Percentiles rank a stretch among this genome's conserved stretches.
Evolutionary conservation across 169 alveolate species (phyloP).

Genomic region (Plasmodium gonderi): DNA sequence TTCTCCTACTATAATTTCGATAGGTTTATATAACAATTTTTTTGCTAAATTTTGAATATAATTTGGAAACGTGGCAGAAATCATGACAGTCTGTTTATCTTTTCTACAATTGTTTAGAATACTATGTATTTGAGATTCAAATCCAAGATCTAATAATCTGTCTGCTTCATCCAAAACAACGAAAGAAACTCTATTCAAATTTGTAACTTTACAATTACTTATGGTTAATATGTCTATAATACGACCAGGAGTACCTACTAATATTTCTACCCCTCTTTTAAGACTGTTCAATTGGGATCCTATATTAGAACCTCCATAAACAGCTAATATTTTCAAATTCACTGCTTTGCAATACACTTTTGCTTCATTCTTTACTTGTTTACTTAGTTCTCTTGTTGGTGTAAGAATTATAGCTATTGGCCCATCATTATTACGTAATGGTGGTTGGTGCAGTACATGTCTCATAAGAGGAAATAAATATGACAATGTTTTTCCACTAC

Average conservation of each 20-base stretch:
- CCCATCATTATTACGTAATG: slow-evolving; percentile 93
- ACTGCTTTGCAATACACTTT: slow-evolving; percentile 84
- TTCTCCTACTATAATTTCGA: slow-evolving; percentile 95
- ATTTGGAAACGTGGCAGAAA: slow-evolving; percentile 99
- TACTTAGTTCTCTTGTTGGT: slow-evolving; percentile 96
- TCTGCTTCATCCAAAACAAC: slow-evolving; percentile 99
- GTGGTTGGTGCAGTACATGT: slow-evolving; percentile 92
- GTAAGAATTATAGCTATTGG: slow-evolving; percentile 91
- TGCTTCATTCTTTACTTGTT: slow-evolving; percentile 92
- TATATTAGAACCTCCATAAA: slow-evolving; percentile 96
- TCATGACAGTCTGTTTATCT: slow-evolving; percentile 96
- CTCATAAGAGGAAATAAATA: slow-evolving; percentile 97
- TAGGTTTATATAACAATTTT: slow-evolving; percentile 94
- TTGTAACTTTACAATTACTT: slow-evolving; percentile 93
- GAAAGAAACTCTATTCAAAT: slow-evolving; percentile 94
- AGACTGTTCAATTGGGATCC: slow-evolving; percentile 92
- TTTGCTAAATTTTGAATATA: slow-evolving; percentile 96
- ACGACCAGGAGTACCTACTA: slow-evolving; percentile 98
- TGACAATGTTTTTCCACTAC: slow-evolving; percentile 98
- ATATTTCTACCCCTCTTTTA: slow-evolving; percentile 96
- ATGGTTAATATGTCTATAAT: slow-evolving; percentile 94
- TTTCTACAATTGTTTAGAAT: slow-evolving; percentile 93
- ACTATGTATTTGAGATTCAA: slow-evolving; percentile 96
- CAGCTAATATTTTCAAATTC: slow-evolving; percentile 87
- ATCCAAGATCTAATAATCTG: slow-evolving; percentile 97